Evolutionary conservation across 2,329 filamentous ascomycete genomes (phyloP).

Genomic region (Colletotrichum sp.): DNA sequence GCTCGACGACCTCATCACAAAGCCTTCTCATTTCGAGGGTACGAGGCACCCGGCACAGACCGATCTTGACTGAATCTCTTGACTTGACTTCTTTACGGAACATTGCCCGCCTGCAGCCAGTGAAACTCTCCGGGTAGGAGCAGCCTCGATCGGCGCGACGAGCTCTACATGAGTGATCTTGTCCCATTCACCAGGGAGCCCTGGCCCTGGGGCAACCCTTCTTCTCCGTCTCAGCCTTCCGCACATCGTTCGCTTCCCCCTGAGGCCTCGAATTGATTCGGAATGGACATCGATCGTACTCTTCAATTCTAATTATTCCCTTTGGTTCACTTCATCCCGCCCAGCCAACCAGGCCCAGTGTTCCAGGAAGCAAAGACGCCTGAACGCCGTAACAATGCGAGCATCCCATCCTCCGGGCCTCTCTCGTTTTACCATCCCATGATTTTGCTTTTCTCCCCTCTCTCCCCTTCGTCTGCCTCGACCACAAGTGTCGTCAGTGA

Average conservation of each 20-base stretch:
- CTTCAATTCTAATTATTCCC: conserved; percentile 20
- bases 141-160: background rate
- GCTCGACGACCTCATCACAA: background rate
- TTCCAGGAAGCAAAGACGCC: conserved; percentile 23
- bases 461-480: background rate
- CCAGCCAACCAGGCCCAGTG: conserved; percentile 22
- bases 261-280: background rate
- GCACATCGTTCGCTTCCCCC: background rate
- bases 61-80: background rate
- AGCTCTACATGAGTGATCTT: background rate
- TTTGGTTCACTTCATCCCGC: conserved; percentile 19
- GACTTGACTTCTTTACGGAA: background rate
- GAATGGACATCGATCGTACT: conserved; percentile 11
- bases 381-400: conserved; percentile 24
- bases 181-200: background rate
- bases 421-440: background rate
- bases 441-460: background rate
- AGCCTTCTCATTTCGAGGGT: background rate
- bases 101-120: background rate
- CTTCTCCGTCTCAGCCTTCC: background rate
- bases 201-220: background rate
- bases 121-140: background rate
- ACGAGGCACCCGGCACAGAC: background rate
- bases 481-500: conserved; percentile 15
- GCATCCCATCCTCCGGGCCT: conserved; percentile 8